Base-by-base conservation (phyloP, 169 alveolate species). In the Plasmodium gonderi region DNA sequence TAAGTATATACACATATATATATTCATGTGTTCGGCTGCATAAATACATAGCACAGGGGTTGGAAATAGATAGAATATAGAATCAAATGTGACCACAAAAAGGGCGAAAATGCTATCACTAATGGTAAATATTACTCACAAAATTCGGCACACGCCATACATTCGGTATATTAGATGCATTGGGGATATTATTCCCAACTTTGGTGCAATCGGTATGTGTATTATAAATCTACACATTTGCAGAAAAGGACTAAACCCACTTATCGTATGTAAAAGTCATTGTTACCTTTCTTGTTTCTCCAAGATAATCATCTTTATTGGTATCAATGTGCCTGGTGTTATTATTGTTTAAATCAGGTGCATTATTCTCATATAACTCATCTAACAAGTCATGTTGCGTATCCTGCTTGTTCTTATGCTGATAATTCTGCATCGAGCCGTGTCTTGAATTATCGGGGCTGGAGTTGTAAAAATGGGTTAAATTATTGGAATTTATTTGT, bases 391-490 rank as follows among this genome's bases (percentile, higher is more conserved):
- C 91, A 45, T 81, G 29, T 4, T 81, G 44, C 23, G n/a, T 1
- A 11, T 45, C 72, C 9, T 29, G 80, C 45, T 75, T 87, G 38
- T 87, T 75, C 42, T 75, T 87, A 38, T 74, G 47, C 31, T 87
- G 93, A 60, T 75, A 87, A 78, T 87, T 87, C 31, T 75, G 47
- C 26, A 40, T 20, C 12, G 85, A 75, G 44, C 75, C 75, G 14
- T 75, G 93, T 36, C 67, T 17, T 4, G 93, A 75, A 33, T 75
- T 75, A n/a, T 87, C 93, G 3, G 93, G 68, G 68, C 87, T 87
- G 26, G 85, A 87, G 47, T 87, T 87, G 5, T 87, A 87, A 40
- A 75, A 54, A 31, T 75, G 85, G 1, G 93, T 75, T 40, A 87
- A 17, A 78, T 87, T 75, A 47, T 87, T 87, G n/a, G 93, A 20